A percentile compares a stretch with the other conserved stretches of the same genome.
Conservation (phyloP, 352 stramenopile genomes). For the Pythium diclinum region DNA sequence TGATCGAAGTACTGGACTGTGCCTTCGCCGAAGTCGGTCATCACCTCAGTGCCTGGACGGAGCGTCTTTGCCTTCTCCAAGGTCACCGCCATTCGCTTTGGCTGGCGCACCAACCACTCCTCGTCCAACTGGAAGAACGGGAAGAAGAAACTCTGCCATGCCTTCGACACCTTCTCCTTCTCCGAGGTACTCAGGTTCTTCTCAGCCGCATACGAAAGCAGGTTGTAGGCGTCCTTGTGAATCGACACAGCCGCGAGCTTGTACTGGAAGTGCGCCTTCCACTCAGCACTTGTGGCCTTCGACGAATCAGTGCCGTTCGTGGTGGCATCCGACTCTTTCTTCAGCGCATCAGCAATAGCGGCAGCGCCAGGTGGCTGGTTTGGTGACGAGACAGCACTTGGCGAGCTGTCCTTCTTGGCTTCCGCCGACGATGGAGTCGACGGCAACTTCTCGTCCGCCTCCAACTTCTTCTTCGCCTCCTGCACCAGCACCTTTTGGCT, state of each 20-base stretch:
- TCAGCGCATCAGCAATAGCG: constrained; percentile 59
- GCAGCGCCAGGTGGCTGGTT: constrained; percentile 47
- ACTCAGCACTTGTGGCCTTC: constrained; percentile 19
- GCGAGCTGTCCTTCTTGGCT: constrained; percentile 25
- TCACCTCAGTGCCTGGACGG: constrained; percentile 66
- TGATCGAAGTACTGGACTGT: constrained; percentile 74
- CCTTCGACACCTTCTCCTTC: constrained; percentile 83
- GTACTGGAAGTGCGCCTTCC: constrained; percentile 75
- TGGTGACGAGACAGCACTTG: constrained; percentile 22
- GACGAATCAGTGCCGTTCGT: constrained; percentile 7
- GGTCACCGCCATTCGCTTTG: constrained; percentile 60
- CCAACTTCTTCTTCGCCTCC: constrained; percentile 83
- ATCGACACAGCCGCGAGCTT: constrained; percentile 73
- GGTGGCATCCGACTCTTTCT: constrained; percentile 39
- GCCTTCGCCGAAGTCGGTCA: constrained; percentile 79
- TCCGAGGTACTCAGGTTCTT: constrained; percentile 78
- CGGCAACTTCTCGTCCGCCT: constrained; percentile 50
- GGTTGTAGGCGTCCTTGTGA: constrained; percentile 79
- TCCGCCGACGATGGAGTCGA: constrained; percentile 14
- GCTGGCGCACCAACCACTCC: constrained; percentile 79
- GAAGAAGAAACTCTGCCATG: constrained; percentile 84
- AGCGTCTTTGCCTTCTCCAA: constrained; percentile 66
- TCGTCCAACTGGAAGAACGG: constrained; percentile 83
- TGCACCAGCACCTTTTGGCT: constrained; percentile 93
- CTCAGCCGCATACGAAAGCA: constrained; percentile 78